Evolutionary conservation across 164 flowering plant species (phyloP), one percentile per base, ranked within the genome.

Genomic region (Vitis cinerea): DNA sequence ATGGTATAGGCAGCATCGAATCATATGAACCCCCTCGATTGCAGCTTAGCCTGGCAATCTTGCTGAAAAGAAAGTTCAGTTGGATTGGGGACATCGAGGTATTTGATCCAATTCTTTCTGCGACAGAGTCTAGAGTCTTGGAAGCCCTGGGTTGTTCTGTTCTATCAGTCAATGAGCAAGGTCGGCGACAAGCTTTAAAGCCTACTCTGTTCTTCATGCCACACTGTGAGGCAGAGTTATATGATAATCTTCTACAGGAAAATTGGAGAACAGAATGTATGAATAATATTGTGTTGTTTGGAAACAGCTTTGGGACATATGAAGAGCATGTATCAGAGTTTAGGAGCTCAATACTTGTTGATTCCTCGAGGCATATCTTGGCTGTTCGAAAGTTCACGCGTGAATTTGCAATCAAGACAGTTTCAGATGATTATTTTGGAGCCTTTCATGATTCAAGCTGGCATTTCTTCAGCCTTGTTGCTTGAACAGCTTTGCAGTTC

Each of bases 371-470:
- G 74, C 83, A 83, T 72, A 72, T 93, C 19, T 66, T 90, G 70
- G 83, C 83, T 17, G 78, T 64, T 23, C 66, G 79, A 65, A 74
- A 67, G 62, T 86, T 84, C 72, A 69, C 84, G 8, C 48, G 75
- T 57, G 98, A 93, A 73, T 66, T 79, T 57, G 49, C 30, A 19
- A 75, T 94, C 53, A 63, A 77, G 47, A 77, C 76, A 0, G 69
- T 82, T 66, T 77, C 85, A 9, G 95, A 88, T 68, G 94, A 89
- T 71, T 83, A 71, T 70, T 88, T 78, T 67, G 71, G 77, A 64
- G 89, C 97, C n/a, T 92, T 92, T 58, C 83, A 85, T 74, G 92
- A 88, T 71, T 85, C 87, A 16, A 89, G 97, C 69, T 94, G 97
- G 97, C 98, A 87, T 81, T 92, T 94, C 64, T 92, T 94, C 70